A percentile compares a stretch with the other conserved stretches of the same genome.
phyloP scores from a whole-genome alignment of 495 filamentous ascomycete species.

The Penicillium cinerascens region DNA sequence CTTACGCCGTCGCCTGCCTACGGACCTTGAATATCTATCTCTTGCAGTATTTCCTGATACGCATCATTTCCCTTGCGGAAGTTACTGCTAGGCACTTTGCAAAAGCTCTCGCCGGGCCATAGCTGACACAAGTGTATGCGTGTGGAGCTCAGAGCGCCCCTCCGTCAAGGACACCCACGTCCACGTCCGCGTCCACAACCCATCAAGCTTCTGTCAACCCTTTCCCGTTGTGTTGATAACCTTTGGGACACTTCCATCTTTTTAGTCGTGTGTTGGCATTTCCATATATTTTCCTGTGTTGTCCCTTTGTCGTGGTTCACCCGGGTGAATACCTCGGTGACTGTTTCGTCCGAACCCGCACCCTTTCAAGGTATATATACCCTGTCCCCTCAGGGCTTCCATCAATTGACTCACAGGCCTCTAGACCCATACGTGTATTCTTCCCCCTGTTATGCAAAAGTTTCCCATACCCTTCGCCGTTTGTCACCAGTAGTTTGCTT shows the following conservation, averaged over 20 bases:
- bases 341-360: neutral
- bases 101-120: neutral
- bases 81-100: neutral
- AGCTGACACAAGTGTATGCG: neutral
- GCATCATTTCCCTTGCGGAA: neutral
- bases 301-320: slow-evolving; percentile 8
- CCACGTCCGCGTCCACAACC: neutral
- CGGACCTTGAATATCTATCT: neutral
- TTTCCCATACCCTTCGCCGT: slow-evolving; percentile 21
- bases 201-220: neutral
- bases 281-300: neutral
- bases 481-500: slow-evolving; percentile 19
- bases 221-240: neutral
- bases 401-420: slow-evolving; percentile 2
- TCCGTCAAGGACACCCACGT: neutral
- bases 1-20: neutral
- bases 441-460: slow-evolving; percentile 23
- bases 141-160: neutral
- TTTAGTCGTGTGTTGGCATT: neutral
- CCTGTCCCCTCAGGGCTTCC: slow-evolving; percentile 7
- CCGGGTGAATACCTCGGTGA: slow-evolving; percentile 16
- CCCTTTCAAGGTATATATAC: slow-evolving; percentile 17
- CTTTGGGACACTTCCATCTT: neutral
- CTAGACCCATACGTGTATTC: slow-evolving; percentile 9
- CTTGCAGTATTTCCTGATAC: neutral